Evolutionary conservation across 768 basidiomycete species (phyloP).

Genomic region (Sporobolomyces pararoseus): DNA sequence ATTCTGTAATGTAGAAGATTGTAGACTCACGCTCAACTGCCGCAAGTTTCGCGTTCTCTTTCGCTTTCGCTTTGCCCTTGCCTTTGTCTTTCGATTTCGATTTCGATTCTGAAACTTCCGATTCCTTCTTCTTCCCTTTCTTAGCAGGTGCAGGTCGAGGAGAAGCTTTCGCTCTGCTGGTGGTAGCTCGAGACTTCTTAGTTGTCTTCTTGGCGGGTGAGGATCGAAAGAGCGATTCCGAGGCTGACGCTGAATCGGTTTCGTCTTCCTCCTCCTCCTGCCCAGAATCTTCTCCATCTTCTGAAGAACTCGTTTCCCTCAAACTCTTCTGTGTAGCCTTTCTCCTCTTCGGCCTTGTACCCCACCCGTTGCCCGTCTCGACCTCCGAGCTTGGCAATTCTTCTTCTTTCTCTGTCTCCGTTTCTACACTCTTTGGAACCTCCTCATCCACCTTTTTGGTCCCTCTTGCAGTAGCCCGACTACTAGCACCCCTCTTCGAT

Average conservation of each 20-base stretch:
- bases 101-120: neutral
- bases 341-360: neutral
- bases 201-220: constrained; percentile 1
- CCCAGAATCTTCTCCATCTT: neutral
- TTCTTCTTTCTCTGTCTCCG: neutral
- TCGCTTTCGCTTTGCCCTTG: constrained; percentile 4
- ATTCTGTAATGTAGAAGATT: too few species aligned
- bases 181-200: too few species aligned
- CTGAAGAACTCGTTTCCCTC: neutral
- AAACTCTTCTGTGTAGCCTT: neutral
- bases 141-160: neutral
- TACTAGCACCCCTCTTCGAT: neutral
- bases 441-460: neutral
- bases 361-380: neutral
- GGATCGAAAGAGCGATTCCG: neutral
- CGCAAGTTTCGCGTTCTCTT: too few species aligned
- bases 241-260: neutral
- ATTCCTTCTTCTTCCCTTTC: neutral
- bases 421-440: neutral
- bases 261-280: neutral
- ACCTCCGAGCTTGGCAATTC: neutral
- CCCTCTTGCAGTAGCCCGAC: neutral
- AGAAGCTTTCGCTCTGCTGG: neutral
- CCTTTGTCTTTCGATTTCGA: neutral
- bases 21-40: neutral